Percentiles rank a stretch among this genome's conserved stretches.
Evolutionary conservation across 1,284 basidiomycete species (phyloP).

Genomic region (Cystobasidium slooffiae): DNA sequence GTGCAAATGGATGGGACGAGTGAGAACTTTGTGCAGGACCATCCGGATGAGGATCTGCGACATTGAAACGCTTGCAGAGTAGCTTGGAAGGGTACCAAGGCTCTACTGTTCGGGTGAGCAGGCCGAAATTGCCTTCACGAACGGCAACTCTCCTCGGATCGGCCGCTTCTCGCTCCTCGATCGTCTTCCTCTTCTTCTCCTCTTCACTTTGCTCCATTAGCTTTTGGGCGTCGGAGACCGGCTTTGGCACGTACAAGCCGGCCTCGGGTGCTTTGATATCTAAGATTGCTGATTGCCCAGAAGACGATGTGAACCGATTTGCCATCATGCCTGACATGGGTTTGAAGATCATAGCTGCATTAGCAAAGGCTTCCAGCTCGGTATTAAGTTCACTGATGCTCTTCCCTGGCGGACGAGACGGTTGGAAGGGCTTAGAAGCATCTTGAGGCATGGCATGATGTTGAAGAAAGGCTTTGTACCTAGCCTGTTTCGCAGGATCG

Average conservation of each 20-base stretch:
- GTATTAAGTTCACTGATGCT: conserved; percentile 71
- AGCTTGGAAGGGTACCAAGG: conserved; percentile 79
- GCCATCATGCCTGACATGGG: conserved; percentile 92
- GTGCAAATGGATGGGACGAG: neutral
- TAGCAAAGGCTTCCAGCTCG: conserved; percentile 83
- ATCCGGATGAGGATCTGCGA: conserved; percentile 76
- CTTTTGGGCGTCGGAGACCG: conserved; percentile 48
- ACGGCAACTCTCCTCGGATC: conserved; percentile 72
- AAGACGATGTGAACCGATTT: conserved; percentile 74
- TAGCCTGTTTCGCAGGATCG: conserved; percentile 76
- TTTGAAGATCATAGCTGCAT: conserved; percentile 85
- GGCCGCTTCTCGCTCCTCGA: conserved; percentile 66
- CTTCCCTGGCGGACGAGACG: conserved; percentile 54
- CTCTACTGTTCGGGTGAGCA: conserved; percentile 73
- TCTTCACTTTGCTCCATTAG: conserved; percentile 57
- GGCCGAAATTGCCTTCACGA: conserved; percentile 81
- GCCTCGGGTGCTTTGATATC: conserved; percentile 38
- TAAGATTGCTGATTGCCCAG: conserved; percentile 64
- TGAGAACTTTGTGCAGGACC: conserved; percentile 52
- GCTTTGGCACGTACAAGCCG: conserved; percentile 19
- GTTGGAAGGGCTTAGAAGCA: conserved; percentile 45
- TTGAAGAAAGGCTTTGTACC: conserved; percentile 80
- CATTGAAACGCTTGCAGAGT: conserved; percentile 92
- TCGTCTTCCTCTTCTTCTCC: conserved; percentile 55
- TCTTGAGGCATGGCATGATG: conserved; percentile 64